phyloP scores from a whole-genome alignment of 192 early-diverging fungal genomes.

The Coemansia sp. region DNA sequence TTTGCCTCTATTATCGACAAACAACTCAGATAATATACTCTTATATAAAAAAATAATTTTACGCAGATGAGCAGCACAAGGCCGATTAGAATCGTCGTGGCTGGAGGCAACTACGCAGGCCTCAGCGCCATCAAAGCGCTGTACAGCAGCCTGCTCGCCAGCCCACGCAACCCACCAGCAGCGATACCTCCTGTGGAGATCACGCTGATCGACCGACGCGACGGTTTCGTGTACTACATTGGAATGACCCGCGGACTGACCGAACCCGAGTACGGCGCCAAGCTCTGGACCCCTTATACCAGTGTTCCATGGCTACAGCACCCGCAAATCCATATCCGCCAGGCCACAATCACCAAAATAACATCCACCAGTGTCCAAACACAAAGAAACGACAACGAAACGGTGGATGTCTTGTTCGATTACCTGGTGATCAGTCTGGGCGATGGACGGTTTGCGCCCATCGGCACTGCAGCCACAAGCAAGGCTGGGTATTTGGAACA shows the following conservation, averaged over 20 bases:
- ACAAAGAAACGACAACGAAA: constrained; percentile 25
- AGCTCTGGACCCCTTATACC: constrained; percentile 58
- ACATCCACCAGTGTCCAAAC: constrained; percentile 7
- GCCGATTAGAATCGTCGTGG: constrained; percentile 26
- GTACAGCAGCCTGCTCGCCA: constrained; percentile 30
- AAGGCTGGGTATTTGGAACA: constrained; percentile 25
- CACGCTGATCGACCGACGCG: constrained; percentile 58
- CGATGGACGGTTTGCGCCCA: constrained; percentile 37
- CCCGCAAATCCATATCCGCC: constrained; percentile 37
- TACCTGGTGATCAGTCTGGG: constrained; percentile 60
- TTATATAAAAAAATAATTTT: not conserved
- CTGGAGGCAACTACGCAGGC: constrained; percentile 49
- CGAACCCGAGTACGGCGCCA: constrained; percentile 48
- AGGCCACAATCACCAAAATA: constrained; percentile 47
- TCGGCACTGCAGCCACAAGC: constrained; percentile 26
- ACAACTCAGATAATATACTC: too few relatives aligned
- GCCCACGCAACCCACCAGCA: not conserved
- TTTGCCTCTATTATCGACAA: too few relatives aligned
- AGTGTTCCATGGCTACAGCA: constrained; percentile 40
- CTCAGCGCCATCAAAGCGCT: constrained; percentile 31
- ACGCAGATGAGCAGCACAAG: not conserved
- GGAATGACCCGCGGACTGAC: constrained; percentile 54
- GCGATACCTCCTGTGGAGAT: constrained; percentile 30
- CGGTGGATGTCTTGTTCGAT: constrained; percentile 39
- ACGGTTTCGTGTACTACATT: constrained; percentile 59